Evolutionary conservation across 2,329 filamentous ascomycete species (phyloP).

Genomic region (Didymella lethalis): DNA sequence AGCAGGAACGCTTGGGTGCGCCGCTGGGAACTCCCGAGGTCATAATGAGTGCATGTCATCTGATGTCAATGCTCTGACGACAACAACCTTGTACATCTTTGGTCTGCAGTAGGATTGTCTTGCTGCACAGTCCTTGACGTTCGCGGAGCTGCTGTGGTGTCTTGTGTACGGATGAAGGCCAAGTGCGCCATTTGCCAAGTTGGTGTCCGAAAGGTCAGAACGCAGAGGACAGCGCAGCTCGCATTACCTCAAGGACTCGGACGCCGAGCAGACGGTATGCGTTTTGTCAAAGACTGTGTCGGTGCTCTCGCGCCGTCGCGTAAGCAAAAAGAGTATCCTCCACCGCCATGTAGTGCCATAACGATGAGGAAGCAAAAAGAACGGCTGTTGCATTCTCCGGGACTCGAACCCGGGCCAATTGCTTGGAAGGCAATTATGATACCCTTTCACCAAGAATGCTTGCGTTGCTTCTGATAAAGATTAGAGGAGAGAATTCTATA

Average conservation of each 20-base stretch:
- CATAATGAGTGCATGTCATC: neutral
- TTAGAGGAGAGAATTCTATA: fast-evolving
- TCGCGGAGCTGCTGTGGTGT: neutral
- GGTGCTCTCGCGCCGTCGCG: neutral
- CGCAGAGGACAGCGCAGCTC: slow-evolving; percentile 1
- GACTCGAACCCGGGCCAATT: slow-evolving; percentile 24
- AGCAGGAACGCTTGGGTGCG: neutral
- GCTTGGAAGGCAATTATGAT: slow-evolving; percentile 26
- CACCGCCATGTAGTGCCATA: neutral
- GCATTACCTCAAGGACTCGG: neutral
- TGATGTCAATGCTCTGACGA: neutral
- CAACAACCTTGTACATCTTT: neutral
- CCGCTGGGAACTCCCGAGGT: neutral
- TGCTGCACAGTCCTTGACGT: neutral
- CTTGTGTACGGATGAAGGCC: neutral
- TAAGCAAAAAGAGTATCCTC: neutral
- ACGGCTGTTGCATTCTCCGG: slow-evolving; percentile 15
- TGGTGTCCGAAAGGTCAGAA: slow-evolving; percentile 1
- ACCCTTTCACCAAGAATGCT: slow-evolving; percentile 24
- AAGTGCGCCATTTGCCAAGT: slow-evolving; percentile 9
- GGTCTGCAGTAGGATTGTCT: neutral
- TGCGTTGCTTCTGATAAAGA: slow-evolving; percentile 12
- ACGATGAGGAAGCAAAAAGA: neutral
- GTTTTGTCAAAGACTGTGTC: neutral
- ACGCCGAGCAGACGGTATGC: neutral